Percentiles rank a stretch among this genome's conserved stretches.
phyloP scores from a whole-genome alignment of 2,329 filamentous ascomycete genomes.

The Diplodia intermedia region DNA sequence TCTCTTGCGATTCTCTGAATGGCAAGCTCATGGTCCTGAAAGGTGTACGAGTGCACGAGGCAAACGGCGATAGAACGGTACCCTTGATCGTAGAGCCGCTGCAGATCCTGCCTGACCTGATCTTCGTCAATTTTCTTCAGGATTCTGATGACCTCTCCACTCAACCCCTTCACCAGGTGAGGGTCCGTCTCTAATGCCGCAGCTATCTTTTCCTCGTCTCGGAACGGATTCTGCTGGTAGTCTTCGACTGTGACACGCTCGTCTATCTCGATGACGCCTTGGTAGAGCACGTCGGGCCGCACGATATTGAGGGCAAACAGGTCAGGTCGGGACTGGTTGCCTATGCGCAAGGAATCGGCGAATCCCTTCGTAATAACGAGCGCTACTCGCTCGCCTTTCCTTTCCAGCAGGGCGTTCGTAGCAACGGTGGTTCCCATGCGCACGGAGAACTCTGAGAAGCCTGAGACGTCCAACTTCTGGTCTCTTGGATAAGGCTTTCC shows the following conservation, averaged over 20 bases:
- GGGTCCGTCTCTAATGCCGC: slow-evolving; percentile 18
- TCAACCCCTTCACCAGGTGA: slow-evolving; percentile 38
- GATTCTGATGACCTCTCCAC: slow-evolving; percentile 41
- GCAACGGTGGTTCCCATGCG: slow-evolving; percentile 44
- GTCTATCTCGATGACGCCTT: slow-evolving; percentile 37
- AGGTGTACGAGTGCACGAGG: slow-evolving; percentile 45
- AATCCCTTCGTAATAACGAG: slow-evolving; percentile 43
- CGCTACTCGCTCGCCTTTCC: slow-evolving; percentile 42
- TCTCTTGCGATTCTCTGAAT: slow-evolving; percentile 41
- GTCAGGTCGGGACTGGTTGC: slow-evolving; percentile 44
- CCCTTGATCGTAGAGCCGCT: slow-evolving; percentile 43
- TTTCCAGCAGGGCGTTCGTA: slow-evolving; percentile 43
- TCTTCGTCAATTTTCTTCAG: slow-evolving; percentile 38
- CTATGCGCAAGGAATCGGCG: slow-evolving; percentile 42
- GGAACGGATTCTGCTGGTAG: slow-evolving; percentile 40
- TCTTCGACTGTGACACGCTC: slow-evolving; percentile 45
- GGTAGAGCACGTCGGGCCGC: slow-evolving; percentile 37
- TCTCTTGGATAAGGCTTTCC: slow-evolving; percentile 36
- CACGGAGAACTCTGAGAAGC: slow-evolving; percentile 35
- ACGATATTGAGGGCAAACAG: slow-evolving; percentile 41
- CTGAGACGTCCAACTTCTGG: slow-evolving; percentile 29
- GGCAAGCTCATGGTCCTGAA: slow-evolving; percentile 42
- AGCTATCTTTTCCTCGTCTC: slow-evolving; percentile 36
- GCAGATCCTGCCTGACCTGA: slow-evolving; percentile 33
- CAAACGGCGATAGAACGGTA: slow-evolving; percentile 48